Percentiles rank a stretch among this genome's conserved stretches.
phyloP scores from a whole-genome alignment of 2,329 filamentous ascomycete genomes.

The Penicillium sp. region DNA sequence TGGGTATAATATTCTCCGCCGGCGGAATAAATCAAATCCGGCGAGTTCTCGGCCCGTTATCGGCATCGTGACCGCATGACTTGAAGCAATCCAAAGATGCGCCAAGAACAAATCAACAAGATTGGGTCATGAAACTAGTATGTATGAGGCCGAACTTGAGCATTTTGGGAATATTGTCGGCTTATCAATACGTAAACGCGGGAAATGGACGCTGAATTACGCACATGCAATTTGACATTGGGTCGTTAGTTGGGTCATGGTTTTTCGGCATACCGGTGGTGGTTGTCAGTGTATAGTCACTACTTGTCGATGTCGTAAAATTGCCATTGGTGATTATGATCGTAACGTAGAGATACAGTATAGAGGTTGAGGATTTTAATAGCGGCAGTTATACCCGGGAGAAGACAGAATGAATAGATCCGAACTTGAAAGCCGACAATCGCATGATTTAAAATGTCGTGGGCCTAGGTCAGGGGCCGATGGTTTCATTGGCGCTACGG shows the following conservation, averaged over 20 bases:
- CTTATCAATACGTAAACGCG: not conserved
- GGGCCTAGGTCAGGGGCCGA: not conserved
- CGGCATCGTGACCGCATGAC: not conserved
- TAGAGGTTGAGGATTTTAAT: too few relatives aligned
- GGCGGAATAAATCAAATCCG: not conserved
- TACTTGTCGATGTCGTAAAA: too few relatives aligned
- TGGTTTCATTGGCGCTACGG: slow-evolving; percentile 1
- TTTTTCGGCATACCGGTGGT: not conserved
- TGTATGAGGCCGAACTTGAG: not conserved
- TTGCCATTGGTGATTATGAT: too few relatives aligned
- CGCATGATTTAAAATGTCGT: not conserved
- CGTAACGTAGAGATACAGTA: too few relatives aligned
- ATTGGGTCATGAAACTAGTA: not conserved
- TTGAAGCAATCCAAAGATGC: not conserved
- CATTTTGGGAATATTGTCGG: not conserved
- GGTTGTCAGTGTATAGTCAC: too few relatives aligned
- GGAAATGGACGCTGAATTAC: not conserved
- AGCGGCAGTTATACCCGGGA: not conserved
- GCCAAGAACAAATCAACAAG: not conserved
- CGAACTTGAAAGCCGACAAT: not conserved
- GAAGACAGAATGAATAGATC: not conserved
- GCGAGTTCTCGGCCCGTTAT: not conserved
- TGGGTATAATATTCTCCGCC: not conserved
- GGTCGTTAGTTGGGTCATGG: not conserved
- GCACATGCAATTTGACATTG: not conserved